A percentile compares a stretch with the other conserved stretches of the same genome.
Conservation (phyloP, 371 early-diverging fungal species). For the Nematocida minor region DNA sequence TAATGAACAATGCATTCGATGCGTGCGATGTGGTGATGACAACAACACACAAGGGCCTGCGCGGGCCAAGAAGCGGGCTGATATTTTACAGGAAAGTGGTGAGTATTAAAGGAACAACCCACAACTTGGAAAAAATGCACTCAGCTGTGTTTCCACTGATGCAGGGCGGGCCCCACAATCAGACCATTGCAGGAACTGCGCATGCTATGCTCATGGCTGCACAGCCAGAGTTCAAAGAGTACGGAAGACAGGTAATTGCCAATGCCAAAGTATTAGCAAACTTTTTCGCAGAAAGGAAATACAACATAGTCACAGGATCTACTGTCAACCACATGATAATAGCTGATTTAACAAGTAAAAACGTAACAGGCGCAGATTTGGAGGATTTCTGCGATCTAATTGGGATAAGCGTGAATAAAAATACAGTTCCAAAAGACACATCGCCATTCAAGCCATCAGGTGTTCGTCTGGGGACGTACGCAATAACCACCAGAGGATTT, state of each 20-base stretch:
- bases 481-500: slow-evolving; percentile 86
- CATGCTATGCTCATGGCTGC: slow-evolving; percentile 86
- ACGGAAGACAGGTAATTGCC: slow-evolving; percentile 75
- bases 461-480: slow-evolving; percentile 79
- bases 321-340: slow-evolving; percentile 47
- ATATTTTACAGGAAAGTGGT: slow-evolving; percentile 82
- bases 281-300: neutral
- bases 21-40: slow-evolving; percentile 94
- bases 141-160: slow-evolving; percentile 93
- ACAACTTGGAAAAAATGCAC: slow-evolving; percentile 79
- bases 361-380: slow-evolving; percentile 15
- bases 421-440: slow-evolving; percentile 90
- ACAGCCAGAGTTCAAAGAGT: slow-evolving; percentile 76
- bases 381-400: slow-evolving; percentile 78
- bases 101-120: slow-evolving; percentile 69
- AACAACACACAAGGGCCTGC: slow-evolving; percentile 92
- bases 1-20: slow-evolving; percentile 72
- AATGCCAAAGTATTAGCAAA: slow-evolving; percentile 77
- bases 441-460: slow-evolving; percentile 86
- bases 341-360: slow-evolving; percentile 23
- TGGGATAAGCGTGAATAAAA: slow-evolving; percentile 93
- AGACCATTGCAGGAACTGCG: slow-evolving; percentile 90
- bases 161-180: slow-evolving; percentile 98
- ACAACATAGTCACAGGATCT: slow-evolving; percentile 16
- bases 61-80: slow-evolving; percentile 95